A percentile compares a stretch with the other conserved stretches of the same genome.
phyloP scores from a whole-genome alignment of 1,139 yeast species.

The Geotrichum klebahnii region DNA sequence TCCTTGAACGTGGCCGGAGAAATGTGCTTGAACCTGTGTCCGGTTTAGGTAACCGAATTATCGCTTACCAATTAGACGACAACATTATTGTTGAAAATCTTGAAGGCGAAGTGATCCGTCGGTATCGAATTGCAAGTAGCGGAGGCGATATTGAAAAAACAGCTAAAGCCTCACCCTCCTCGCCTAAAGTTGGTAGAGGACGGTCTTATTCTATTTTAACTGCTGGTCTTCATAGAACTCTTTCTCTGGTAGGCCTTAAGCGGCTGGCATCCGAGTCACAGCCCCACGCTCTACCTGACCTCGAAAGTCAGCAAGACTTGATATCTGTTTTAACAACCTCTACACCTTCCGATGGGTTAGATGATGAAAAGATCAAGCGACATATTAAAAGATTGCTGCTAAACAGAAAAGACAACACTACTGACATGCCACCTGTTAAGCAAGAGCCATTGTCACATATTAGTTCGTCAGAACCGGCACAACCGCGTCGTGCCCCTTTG shows the following conservation, averaged over 20 bases:
- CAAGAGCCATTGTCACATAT: background rate
- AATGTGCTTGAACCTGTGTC: conserved; percentile 1
- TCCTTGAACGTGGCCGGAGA: background rate
- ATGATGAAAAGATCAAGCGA: conserved; percentile 12
- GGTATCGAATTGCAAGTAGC: conserved; percentile 53
- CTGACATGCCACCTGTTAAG: background rate
- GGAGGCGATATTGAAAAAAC: no score
- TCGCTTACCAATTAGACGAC: conserved; percentile 64
- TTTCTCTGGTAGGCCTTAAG: conserved; percentile 30
- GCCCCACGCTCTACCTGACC: background rate
- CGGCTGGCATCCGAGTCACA: conserved; percentile 3
- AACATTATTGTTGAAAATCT: conserved; percentile 79
- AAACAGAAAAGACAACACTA: background rate
- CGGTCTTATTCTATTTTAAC: conserved; percentile 8
- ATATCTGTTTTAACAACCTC: background rate
- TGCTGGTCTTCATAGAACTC: conserved; percentile 28
- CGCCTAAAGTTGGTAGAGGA: no score
- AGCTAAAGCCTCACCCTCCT: no score
- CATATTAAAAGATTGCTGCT: conserved; percentile 10
- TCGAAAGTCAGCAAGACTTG: no score
- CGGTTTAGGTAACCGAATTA: conserved; percentile 28
- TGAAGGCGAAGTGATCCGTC: conserved; percentile 84
- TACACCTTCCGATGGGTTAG: conserved; percentile 2
- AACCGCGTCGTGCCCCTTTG: background rate
- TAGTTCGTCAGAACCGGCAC: background rate